phyloP scores from a whole-genome alignment of 805 yeast species.

The Zygosaccharomyces rouxii region DNA sequence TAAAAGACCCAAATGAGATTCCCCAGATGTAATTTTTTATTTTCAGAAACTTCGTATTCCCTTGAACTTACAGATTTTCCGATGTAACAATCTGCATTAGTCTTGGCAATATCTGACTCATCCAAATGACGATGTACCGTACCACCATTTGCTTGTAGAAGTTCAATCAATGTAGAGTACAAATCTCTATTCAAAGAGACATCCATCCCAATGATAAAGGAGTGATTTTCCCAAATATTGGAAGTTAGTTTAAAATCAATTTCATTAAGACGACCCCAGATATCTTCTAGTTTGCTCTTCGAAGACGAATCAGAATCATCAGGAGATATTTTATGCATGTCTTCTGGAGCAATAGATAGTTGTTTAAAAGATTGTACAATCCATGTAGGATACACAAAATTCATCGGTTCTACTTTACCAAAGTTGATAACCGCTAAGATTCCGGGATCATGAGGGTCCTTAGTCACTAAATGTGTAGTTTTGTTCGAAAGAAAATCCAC shows the following conservation, averaged over 20 bases:
- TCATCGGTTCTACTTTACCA: slow-evolving; percentile 40
- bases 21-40: slow-evolving; percentile 46
- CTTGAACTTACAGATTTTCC: slow-evolving; percentile 61
- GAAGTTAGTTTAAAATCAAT: slow-evolving; percentile 8
- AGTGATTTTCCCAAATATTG: slow-evolving; percentile 41
- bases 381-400: slow-evolving; percentile 76
- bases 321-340: slow-evolving; percentile 46
- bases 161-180: slow-evolving; percentile 37
- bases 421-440: slow-evolving; percentile 47
- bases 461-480: slow-evolving; percentile 75
- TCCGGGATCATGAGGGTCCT: slow-evolving; percentile 53
- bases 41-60: slow-evolving; percentile 46
- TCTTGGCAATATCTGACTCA: slow-evolving; percentile 16
- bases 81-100: slow-evolving; percentile 46
- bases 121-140: slow-evolving; percentile 31
- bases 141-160: slow-evolving; percentile 57
- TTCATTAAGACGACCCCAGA: slow-evolving; percentile 14
- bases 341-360: slow-evolving; percentile 48
- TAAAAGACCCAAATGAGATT: slow-evolving; percentile 73
- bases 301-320: slow-evolving; percentile 12
- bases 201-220: slow-evolving; percentile 52
- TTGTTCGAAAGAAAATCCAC: slow-evolving; percentile 55
- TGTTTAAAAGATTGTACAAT: slow-evolving; percentile 61
- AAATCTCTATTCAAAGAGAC: slow-evolving; percentile 47
- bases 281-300: slow-evolving; percentile 12